Base-by-base conservation (phyloP, 345 rosid species). In the Dovyalis caffra region DNA sequence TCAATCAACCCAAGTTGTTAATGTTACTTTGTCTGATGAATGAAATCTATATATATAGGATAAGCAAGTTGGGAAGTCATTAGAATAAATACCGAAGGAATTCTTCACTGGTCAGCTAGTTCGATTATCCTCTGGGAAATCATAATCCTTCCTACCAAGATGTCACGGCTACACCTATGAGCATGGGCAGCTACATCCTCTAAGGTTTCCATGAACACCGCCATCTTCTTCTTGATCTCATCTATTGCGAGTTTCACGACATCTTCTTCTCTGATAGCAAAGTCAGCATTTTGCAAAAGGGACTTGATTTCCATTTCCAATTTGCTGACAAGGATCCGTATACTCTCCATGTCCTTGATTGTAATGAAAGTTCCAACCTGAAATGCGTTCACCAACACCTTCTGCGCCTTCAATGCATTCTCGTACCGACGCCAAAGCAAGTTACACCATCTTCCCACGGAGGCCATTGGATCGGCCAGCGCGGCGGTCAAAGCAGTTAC, bases 151-250 rank as follows among this genome's bases (percentile, higher is more conserved):
- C n/a, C n/a, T n/a, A n/a, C n/a, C n/a, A n/a, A n/a, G n/a, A 92
- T 83, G 74, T 90, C 92, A 11, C 82, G 80, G 85, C 91, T 86
- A 74, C 95, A 95, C 82, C 82, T 90, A 70, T 72, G 80, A 31
- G 97, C 92, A 56, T 84, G 97, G 38, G 37, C 77, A 37, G 85
- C 84, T 49, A 92, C 88, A 71, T 77, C 88, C 73, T 92, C 93
- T 28, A 92, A 84, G 8, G 84, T 84, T 33, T 84, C 85, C 80
- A 78, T 84, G 66, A 90, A 88, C 71, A 76, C 81, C 70, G 80
- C 87, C 40, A 92, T 74, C 82, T 85, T 90, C 87, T 83, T 95
- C 90, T 85, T 92, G 80, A 95, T 90, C 84, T 95, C 97, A 15
- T 84, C 94, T 53, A 95, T 89, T 1, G 85, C 93, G 38, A 92